These are phyloP conservation scores for Xylaria sp. DNA, from an alignment of 495 filamentous ascomycete species.

Conservation along the genomic window DNA sequence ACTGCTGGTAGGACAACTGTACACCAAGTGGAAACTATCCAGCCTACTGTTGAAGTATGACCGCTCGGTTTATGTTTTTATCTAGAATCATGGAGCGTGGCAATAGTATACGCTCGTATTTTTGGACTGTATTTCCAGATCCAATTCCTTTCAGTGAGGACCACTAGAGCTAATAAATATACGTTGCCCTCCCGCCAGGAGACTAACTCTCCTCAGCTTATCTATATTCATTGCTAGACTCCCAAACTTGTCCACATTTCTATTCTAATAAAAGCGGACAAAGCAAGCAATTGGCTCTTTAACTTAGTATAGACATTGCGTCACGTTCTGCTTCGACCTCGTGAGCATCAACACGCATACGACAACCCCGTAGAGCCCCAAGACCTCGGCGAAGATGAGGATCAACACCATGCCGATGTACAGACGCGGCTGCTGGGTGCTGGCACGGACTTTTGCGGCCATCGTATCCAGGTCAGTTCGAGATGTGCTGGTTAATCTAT, in stretches of 20 bases:
- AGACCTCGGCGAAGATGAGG: conserved; percentile 20
- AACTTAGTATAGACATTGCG: conserved; percentile 42
- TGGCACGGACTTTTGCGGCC: conserved; percentile 67
- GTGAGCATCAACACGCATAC: conserved; percentile 53
- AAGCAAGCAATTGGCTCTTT: no score
- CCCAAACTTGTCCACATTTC: neutral
- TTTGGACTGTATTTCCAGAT: neutral
- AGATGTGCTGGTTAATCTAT: neutral
- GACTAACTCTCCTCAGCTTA: neutral
- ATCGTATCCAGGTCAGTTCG: neutral
- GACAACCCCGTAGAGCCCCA: conserved; percentile 62
- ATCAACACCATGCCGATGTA: conserved; percentile 75
- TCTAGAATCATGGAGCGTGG: neutral
- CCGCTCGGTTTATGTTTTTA: neutral
- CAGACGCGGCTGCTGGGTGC: conserved; percentile 85
- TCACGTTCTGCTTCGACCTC: conserved; percentile 43
- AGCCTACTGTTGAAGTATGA: neutral
- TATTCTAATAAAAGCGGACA: neutral
- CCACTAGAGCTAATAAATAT: neutral
- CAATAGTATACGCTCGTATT: neutral
- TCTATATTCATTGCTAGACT: neutral
- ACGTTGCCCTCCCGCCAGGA: neutral
- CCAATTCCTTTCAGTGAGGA: neutral
- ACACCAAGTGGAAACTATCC: neutral
- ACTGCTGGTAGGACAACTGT: conserved; percentile 2